Conservation (phyloP, 257 asterid genomes). For the Capsicum rhomboideum region DNA sequence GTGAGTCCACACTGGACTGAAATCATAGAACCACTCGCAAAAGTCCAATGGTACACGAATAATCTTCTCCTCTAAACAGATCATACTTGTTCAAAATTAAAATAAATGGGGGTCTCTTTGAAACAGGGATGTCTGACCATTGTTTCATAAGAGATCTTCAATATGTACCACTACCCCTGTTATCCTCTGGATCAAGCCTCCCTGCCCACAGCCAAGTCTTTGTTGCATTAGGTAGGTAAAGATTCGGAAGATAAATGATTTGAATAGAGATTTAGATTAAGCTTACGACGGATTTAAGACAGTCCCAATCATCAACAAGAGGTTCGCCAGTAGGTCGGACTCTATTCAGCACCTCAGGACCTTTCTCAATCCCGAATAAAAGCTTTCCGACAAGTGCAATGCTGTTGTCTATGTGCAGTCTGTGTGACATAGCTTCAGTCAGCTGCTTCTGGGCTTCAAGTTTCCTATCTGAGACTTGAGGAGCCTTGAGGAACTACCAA, state of each 20-base stretch:
- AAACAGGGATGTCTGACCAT: no score
- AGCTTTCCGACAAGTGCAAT: slow-evolving; percentile 61
- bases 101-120: no score
- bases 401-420: slow-evolving; percentile 68
- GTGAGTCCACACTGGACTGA: not conserved
- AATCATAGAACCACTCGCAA: not conserved
- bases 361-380: slow-evolving; percentile 66
- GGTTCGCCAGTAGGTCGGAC: slow-evolving; percentile 72
- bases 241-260: not conserved
- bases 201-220: not conserved
- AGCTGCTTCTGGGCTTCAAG: slow-evolving; percentile 78
- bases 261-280: not conserved
- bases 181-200: no score
- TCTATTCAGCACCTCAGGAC: slow-evolving; percentile 38
- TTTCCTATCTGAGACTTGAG: slow-evolving; percentile 63
- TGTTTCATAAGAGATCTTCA: no score
- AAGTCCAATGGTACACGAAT: not conserved
- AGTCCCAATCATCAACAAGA: slow-evolving; percentile 75
- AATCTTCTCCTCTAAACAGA: not conserved
- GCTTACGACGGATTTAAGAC: slow-evolving; percentile 78
- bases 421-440: slow-evolving; percentile 67
- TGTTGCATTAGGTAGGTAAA: not conserved
- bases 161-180: no score
- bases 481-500: slow-evolving; percentile 52
- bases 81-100: slow-evolving; percentile 22